Evolutionary conservation across 1,139 yeast species (phyloP).

Genomic region (Suhomyces wounanorum): DNA sequence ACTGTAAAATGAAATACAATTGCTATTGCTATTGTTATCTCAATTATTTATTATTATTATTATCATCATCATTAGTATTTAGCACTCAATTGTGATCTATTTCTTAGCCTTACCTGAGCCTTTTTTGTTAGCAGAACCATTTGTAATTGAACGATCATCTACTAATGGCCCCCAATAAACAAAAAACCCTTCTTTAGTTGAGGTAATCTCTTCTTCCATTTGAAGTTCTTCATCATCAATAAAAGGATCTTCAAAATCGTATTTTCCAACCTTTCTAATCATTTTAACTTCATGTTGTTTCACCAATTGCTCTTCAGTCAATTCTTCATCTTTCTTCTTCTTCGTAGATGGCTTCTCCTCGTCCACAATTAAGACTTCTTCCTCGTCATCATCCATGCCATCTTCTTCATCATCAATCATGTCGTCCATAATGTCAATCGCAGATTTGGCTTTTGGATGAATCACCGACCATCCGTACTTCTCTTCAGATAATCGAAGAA

Average conservation of each 20-base stretch:
- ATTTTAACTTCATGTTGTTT: conserved; percentile 48
- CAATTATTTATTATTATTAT: not conserved
- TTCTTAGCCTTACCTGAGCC: conserved; percentile 22
- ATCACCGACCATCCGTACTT: conserved; percentile 79
- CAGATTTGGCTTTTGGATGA: conserved; percentile 67
- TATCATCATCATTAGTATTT: not conserved
- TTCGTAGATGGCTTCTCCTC: conserved; percentile 26
- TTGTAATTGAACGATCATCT: conserved; percentile 49
- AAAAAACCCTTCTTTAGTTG: conserved; percentile 93
- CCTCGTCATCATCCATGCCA: conserved; percentile 59
- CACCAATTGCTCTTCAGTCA: conserved; percentile 49
- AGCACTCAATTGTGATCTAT: conserved; percentile 5
- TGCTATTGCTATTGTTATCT: too few relatives aligned
- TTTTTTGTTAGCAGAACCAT: conserved; percentile 19
- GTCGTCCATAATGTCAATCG: conserved; percentile 63
- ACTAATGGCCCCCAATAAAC: conserved; percentile 93
- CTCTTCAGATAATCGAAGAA: conserved; percentile 77
- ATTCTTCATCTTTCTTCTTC: conserved; percentile 42
- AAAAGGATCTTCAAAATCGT: conserved; percentile 92
- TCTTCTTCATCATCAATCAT: conserved; percentile 63
- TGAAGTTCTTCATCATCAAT: conserved; percentile 91
- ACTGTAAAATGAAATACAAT: not conserved
- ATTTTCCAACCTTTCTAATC: conserved; percentile 80
- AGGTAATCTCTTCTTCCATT: conserved; percentile 92
- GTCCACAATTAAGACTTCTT: conserved; percentile 39